A percentile compares a stretch with the other conserved stretches of the same genome.
These are phyloP conservation scores for Didymella segeticola DNA, from an alignment of 2,329 filamentous ascomycete species.

Conservation along the genomic window DNA sequence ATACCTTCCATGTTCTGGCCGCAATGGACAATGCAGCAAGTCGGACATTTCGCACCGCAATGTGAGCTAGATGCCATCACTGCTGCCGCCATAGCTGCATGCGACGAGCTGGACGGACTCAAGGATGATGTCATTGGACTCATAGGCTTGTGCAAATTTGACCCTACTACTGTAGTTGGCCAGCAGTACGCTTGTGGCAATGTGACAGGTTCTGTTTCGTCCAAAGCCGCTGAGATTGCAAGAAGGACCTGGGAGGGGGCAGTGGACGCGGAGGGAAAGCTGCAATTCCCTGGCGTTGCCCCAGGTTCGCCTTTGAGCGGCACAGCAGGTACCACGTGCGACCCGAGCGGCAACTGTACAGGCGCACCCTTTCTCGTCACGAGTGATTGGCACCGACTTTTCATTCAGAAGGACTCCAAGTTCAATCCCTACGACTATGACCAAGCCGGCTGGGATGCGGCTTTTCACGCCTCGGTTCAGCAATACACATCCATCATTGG, in stretches of 20 bases:
- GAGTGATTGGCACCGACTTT: slow-evolving; percentile 20
- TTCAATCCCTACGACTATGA: slow-evolving; percentile 9
- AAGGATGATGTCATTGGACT: slow-evolving; percentile 29
- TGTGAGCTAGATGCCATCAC: slow-evolving; percentile 37
- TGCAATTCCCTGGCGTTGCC: slow-evolving; percentile 4
- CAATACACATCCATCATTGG: slow-evolving; percentile 25
- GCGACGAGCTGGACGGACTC: slow-evolving; percentile 32
- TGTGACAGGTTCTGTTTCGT: slow-evolving; percentile 1
- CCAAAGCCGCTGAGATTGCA: slow-evolving; percentile 5
- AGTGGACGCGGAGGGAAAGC: slow-evolving; percentile 12
- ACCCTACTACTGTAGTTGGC: slow-evolving; percentile 17
- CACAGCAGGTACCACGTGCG: slow-evolving; percentile 14
- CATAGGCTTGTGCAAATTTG: slow-evolving; percentile 29
- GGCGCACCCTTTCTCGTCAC: not conserved
- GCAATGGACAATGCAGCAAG: slow-evolving; percentile 26
- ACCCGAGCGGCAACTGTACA: slow-evolving; percentile 14
- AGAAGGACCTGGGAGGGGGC: slow-evolving; percentile 22
- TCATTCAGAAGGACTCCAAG: slow-evolving; percentile 22
- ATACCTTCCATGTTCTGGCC: slow-evolving; percentile 20
- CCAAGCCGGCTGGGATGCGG: not conserved
- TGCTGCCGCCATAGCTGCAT: slow-evolving; percentile 23
- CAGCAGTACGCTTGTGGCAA: slow-evolving; percentile 4
- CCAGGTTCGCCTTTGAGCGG: not conserved
- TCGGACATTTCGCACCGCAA: slow-evolving; percentile 7
- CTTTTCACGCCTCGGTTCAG: slow-evolving; percentile 13